Base-by-base conservation (phyloP, 2,329 filamentous ascomycete genomes). In the Biscogniauxia sp. region DNA sequence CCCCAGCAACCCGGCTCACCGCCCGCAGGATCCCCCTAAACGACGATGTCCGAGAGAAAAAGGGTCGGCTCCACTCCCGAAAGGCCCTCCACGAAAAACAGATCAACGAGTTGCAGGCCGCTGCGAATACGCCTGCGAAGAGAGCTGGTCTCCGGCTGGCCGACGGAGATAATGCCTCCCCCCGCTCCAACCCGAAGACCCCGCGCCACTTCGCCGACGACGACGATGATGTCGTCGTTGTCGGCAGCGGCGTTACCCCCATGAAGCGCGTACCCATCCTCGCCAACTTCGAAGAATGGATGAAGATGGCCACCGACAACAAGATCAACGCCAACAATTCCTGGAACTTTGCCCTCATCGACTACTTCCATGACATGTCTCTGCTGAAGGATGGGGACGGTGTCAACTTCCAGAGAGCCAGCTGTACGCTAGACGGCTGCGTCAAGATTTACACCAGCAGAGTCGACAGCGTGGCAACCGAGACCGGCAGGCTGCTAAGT, bases 291-390 rank as follows among this genome's bases (percentile, higher is more conserved):
- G 95, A 99, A 76, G 95, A 99, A 75, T 98, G 94, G 95, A 98
- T 99, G 93, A 99, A 98, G 83, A 96, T 99, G 93, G 95, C 95
- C 1, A 98, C 95, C 17, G 95, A 99, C 80, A 99, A 99, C 79
- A 95, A 95, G 78, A 99, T 99, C 82, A 99, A 98, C 74, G 94
- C 95, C 54, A 88, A 90, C 61, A 99, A 99, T 76, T 97, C 93
- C 28, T 99, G 95, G 95, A 98, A 98, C 76, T 98, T 99, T 78
- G 95, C 95, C n/a, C 85, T 99, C 19, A 99, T 99, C 73, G 95
- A 99, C 76, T 99, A 99, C 78, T 99, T 99, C 72, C 94, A 99
- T 76, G 95, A 99, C 72, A 98, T 99, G 95, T 97, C 93, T 1
- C 80, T 99, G 51, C 82, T 99, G 54, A 96, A 96, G 74, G 95